Conservation (phyloP, 352 stramenopile genomes). For the Globisporangium canariense region DNA sequence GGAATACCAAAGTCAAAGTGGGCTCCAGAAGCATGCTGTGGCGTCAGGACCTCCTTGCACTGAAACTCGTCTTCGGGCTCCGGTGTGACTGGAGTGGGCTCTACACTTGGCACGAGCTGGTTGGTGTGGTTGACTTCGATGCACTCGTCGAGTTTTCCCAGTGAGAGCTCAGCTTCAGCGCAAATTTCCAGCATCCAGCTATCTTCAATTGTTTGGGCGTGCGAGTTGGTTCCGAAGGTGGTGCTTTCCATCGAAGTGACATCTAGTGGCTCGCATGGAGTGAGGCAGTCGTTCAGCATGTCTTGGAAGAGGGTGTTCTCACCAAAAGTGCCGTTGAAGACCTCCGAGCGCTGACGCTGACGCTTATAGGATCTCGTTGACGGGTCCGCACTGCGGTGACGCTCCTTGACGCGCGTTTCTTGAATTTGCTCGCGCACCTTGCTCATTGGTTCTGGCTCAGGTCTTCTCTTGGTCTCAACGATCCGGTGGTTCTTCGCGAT, state of each 20-base stretch:
- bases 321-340: background rate
- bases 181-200: slow-evolving; percentile 11
- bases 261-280: slow-evolving; percentile 1
- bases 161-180: slow-evolving; percentile 6
- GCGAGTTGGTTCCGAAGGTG: background rate
- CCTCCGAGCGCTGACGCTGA: slow-evolving; percentile 6
- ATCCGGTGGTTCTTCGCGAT: slow-evolving; percentile 35
- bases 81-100: slow-evolving; percentile 19
- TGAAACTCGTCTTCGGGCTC: slow-evolving; percentile 11
- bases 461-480: slow-evolving; percentile 21
- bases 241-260: background rate
- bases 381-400: background rate
- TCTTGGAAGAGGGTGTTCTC: slow-evolving; percentile 10
- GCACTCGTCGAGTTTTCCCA: background rate
- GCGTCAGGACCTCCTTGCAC: slow-evolving; percentile 11
- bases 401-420: slow-evolving; percentile 5
- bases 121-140: slow-evolving; percentile 4
- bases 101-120: slow-evolving; percentile 6
- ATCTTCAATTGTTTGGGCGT: background rate
- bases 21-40: background rate
- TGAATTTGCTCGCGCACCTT: slow-evolving; percentile 16
- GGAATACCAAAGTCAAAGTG: slow-evolving; percentile 52
- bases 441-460: slow-evolving; percentile 17
- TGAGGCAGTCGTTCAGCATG: slow-evolving; percentile 3
- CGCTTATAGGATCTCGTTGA: slow-evolving; percentile 9